Evolutionary conservation across 1,139 yeast species (phyloP), one percentile per base, ranked within the genome.

Genomic region (Protomyces arabidopsidicola): DNA sequence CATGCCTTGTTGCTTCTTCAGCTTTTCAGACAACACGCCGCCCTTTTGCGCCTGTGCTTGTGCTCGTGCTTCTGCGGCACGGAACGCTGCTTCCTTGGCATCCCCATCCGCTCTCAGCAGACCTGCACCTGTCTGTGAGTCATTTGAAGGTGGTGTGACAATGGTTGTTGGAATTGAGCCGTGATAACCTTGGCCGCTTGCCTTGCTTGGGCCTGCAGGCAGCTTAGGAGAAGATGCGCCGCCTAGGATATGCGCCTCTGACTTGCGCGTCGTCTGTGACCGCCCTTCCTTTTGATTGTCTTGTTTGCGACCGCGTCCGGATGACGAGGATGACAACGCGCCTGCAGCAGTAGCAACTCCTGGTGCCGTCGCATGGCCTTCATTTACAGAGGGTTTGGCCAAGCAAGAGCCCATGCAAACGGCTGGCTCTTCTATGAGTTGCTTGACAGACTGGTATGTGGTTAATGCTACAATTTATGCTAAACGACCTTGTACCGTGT

Each of bases 401-500:
- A 42, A 10, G 48, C 48, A 42, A 20, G 48, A 42, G 48, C 48
- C 48, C 48, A 42, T 42, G 16, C 42, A 36, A 14, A 5, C 42
- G 9, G 42, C 18, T 36, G 8, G 31, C 31, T 27, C 6, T 27
- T 27, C 31, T 27, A 27, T 27, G 31, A 27, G 8, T 27, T 8
- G 31, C 31, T 27, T 8, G 31, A 8, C 8, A 27, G 6, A 27
- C 31, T 27, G 6, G 31, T 27, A 27, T 27, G 31, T 39, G 45
- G 18, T 39, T 8, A 5, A 39, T 39, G 45, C 8, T 12, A 27
- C 31, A 27, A 27, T 5, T 27, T 12, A 38, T 18, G 31, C 55
- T 50, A 58, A 2, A 58, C 62, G 3, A 58, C 62, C 56, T 58
- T 58, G 56, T 58, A 58, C 20, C 62, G 34, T 24, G 62, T 39